A percentile compares a stretch with the other conserved stretches of the same genome.
These are phyloP conservation scores for Terfezia boudieri DNA, from an alignment of 495 filamentous ascomycete genomes.

Conservation along the genomic window DNA sequence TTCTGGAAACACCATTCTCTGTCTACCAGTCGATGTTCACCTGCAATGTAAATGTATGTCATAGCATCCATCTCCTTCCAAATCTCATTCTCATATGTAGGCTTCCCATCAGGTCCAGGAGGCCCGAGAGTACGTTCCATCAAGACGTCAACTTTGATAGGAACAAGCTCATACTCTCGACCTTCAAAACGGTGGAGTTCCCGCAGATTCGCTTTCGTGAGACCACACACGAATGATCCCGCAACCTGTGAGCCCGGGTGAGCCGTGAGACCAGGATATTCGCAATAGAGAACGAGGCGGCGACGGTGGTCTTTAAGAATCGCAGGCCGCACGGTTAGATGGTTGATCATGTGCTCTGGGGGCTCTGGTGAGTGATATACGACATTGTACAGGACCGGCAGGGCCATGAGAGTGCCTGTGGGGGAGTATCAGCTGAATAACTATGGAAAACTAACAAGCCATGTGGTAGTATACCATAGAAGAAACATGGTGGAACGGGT, in stretches of 20 bases:
- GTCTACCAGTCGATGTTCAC: constrained; percentile 17
- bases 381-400: constrained; percentile 60
- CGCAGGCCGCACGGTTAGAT: constrained; percentile 47
- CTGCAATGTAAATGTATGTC: constrained; percentile 13
- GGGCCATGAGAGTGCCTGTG: constrained; percentile 41
- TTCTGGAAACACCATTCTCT: constrained; percentile 14
- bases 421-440: neutral
- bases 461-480: constrained; percentile 31
- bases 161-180: constrained; percentile 38
- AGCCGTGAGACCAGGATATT: constrained; percentile 68
- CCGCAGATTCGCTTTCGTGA: constrained; percentile 52
- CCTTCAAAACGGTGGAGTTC: constrained; percentile 76
- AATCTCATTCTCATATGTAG: constrained; percentile 2
- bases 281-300: constrained; percentile 39
- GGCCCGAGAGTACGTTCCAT: constrained; percentile 16
- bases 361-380: constrained; percentile 39
- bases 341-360: constrained; percentile 27
- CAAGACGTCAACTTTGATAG: constrained; percentile 37
- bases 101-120: constrained; percentile 7
- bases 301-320: constrained; percentile 50
- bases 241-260: constrained; percentile 36
- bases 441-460: neutral
- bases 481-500: constrained; percentile 23
- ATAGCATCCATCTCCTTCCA: constrained; percentile 1
- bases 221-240: constrained; percentile 57